phyloP scores from a whole-genome alignment of 768 basidiomycete genomes.

The Pulveroboletus ravenelii region DNA sequence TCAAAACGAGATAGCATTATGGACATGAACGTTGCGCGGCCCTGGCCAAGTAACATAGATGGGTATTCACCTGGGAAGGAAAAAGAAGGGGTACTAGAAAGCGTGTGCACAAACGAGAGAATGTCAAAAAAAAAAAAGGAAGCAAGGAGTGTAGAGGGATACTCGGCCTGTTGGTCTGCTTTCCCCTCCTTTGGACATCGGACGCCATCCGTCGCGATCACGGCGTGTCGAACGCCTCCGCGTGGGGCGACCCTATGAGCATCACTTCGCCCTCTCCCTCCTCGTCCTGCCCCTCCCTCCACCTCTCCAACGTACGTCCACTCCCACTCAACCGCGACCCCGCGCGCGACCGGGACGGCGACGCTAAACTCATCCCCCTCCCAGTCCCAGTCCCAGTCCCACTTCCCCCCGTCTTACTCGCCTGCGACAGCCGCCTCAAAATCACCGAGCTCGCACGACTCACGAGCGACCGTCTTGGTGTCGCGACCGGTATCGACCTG shows the following conservation, averaged over 20 bases:
- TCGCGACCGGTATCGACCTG: neutral
- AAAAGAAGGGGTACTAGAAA: neutral
- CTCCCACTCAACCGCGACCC: neutral
- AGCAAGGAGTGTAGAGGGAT: no score
- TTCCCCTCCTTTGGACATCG: no score
- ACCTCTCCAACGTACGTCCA: neutral
- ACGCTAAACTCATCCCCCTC: neutral
- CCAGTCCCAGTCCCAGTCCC: neutral
- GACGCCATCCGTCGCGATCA: neutral
- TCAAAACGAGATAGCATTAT: neutral
- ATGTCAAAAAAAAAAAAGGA: no score
- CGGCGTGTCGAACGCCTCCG: slow-evolving; percentile 3
- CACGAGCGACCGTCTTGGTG: slow-evolving; percentile 16
- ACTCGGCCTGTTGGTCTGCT: no score
- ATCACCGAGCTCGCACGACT: slow-evolving; percentile 27
- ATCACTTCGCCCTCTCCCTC: slow-evolving; percentile 17
- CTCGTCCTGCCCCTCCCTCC: neutral
- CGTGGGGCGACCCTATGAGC: slow-evolving; percentile 12
- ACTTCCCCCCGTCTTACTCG: neutral
- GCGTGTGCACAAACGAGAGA: neutral
- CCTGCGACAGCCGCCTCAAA: slow-evolving; percentile 20
- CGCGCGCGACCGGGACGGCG: slow-evolving; percentile 4
- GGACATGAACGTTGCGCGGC: neutral
- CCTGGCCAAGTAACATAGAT: neutral
- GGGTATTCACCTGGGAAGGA: neutral